phyloP scores from a whole-genome alignment of 768 basidiomycete genomes.

The Phanerodontia chrysosporium region DNA sequence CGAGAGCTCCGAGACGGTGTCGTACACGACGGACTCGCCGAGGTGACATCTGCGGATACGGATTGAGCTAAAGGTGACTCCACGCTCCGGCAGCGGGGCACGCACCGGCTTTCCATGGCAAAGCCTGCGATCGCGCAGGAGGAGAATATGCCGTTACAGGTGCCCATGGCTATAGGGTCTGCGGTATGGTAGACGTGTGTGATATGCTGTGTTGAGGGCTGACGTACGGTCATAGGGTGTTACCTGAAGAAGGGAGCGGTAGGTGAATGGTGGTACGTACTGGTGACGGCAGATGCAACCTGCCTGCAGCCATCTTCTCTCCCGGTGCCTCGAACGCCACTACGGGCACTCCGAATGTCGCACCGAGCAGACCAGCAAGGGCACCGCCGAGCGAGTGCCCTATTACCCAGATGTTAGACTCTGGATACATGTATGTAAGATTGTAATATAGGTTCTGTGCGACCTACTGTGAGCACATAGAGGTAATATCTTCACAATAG shows the following conservation, averaged over 20 bases:
- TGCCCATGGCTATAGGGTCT: conserved; percentile 91
- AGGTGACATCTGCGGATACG: conserved; percentile 66
- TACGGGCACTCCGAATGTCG: conserved; percentile 85
- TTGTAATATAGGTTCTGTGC: conserved; percentile 90
- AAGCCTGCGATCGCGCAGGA: conserved; percentile 86
- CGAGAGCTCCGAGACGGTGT: conserved; percentile 80
- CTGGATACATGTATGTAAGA: conserved; percentile 86
- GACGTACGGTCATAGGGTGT: background rate
- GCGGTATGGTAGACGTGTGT: conserved; percentile 94
- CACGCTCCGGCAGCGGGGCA: background rate
- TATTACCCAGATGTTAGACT: conserved; percentile 84
- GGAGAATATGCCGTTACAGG: conserved; percentile 76
- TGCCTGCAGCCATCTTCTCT: conserved; percentile 71
- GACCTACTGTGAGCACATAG: background rate
- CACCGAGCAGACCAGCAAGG: conserved; percentile 76
- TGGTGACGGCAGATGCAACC: conserved; percentile 84
- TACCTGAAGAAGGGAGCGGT: background rate
- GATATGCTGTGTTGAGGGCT: conserved; percentile 75
- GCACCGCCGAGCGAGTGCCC: conserved; percentile 73
- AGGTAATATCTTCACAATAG: background rate
- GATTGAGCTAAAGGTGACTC: conserved; percentile 4
- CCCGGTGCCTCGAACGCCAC: conserved; percentile 90
- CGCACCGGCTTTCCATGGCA: conserved; percentile 73
- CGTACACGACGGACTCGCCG: conserved; percentile 83
- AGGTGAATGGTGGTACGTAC: conserved; percentile 39